Percentiles rank a stretch among this genome's conserved stretches.
phyloP scores from a whole-genome alignment of 768 basidiomycete genomes.

The Lepiota brunneoincarnata region DNA sequence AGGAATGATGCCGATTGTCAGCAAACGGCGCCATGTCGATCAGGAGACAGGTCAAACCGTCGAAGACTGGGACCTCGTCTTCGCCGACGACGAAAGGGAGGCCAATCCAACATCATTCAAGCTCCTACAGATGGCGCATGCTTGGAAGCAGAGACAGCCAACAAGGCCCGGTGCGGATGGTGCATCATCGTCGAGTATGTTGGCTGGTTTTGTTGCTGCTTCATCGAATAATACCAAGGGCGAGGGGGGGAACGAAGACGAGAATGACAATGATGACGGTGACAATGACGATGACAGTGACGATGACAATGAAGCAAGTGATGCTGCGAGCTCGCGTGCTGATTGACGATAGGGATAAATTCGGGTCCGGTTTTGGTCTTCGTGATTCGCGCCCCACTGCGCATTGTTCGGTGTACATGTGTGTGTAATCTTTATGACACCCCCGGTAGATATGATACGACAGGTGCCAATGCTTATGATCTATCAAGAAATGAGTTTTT shows the following conservation, averaged over 20 bases:
- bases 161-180: slow-evolving; percentile 25
- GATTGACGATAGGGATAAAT: slow-evolving; percentile 6
- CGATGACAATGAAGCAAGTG: slow-evolving; percentile 38
- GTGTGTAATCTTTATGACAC: too few relatives aligned
- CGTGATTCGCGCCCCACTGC: too few relatives aligned
- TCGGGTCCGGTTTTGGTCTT: background rate
- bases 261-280: slow-evolving; percentile 15
- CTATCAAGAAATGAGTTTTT: too few relatives aligned
- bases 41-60: slow-evolving; percentile 82
- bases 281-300: slow-evolving; percentile 1
- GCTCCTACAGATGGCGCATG: slow-evolving; percentile 93
- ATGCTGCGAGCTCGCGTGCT: slow-evolving; percentile 55
- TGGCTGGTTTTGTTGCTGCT: slow-evolving; percentile 51
- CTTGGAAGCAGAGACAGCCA: slow-evolving; percentile 68
- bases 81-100: slow-evolving; percentile 94
- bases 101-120: slow-evolving; percentile 93
- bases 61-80: slow-evolving; percentile 95
- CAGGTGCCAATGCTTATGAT: too few relatives aligned
- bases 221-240: background rate
- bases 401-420: too few relatives aligned
- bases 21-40: slow-evolving; percentile 80
- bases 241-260: background rate
- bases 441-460: too few relatives aligned
- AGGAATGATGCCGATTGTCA: slow-evolving; percentile 90
- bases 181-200: slow-evolving; percentile 24